Base-by-base conservation (phyloP, 495 filamentous ascomycete genomes). In the Chlorociboria aeruginascens region DNA sequence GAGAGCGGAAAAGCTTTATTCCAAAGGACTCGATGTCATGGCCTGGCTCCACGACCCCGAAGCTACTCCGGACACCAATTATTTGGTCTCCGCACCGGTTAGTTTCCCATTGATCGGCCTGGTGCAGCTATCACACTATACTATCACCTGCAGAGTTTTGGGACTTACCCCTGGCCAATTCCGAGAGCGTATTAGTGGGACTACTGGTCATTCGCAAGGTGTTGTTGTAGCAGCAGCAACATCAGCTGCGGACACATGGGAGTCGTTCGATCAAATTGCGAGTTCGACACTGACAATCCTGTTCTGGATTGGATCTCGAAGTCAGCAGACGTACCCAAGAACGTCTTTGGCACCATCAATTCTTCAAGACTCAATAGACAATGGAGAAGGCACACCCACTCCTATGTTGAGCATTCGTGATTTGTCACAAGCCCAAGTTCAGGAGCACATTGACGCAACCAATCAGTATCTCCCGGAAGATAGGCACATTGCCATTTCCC, bases 251-350 rank as follows among this genome's bases (percentile, higher is more conserved):
- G 80, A 84, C 52, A 81, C 77, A 38, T 97, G 93, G 93, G 85
- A 93, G 50, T 84, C 83, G 1, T 97, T 93, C 57, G 76, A 85
- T 33, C 77, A 83, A 56, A 74, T 82, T 31, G 73, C 87, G 32
- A 82, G 74, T 43, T 75, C 84, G 58, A 83, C 89, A 1, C 68
- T 99, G 47, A 93, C 82, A 7, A 83, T 93, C 49, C 83, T 99
- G n/a, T 99, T 99, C 71, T 99, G 92, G 93, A 97, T 99, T 54
- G 93, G 93, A 53, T 78, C 89, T n/a, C 85, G 93, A 54, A 95
- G 90, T 63, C 93, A 99, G 61, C 93, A 99, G 62, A 89, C 88
- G 1, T 99, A 95, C 59, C 93, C 93, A 39, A 79, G 81, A 43
- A 97, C 93, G 2, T 96, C 93, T 1, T 71, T 99, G 45, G 83